These are phyloP conservation scores for Musa troglodytarum DNA, from an alignment of 176 grass and related monocot genomes.

Conservation along the genomic window DNA sequence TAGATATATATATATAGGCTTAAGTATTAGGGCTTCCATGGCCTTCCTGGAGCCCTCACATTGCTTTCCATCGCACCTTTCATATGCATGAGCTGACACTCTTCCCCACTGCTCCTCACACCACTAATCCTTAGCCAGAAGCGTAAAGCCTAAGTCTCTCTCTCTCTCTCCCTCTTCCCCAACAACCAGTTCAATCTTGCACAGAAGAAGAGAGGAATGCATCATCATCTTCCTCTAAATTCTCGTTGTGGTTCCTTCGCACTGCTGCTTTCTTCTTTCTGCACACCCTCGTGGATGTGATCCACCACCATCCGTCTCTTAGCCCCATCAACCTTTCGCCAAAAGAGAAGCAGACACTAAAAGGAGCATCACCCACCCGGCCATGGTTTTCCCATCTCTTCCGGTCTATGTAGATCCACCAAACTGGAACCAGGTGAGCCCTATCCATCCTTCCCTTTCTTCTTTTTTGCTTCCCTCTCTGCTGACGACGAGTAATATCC, in stretches of 20 bases:
- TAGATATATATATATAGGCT: too few species aligned
- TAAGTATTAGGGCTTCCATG: neutral
- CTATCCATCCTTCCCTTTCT: neutral
- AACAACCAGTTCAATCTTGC: too few species aligned
- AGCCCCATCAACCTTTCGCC: neutral
- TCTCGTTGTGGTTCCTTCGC: too few species aligned
- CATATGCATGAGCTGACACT: neutral
- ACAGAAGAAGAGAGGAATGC: too few species aligned
- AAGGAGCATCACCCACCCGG: neutral
- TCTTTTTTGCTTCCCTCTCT: neutral
- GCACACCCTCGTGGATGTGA: neutral
- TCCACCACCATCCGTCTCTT: neutral
- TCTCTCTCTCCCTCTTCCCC: neutral
- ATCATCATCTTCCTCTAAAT: too few species aligned
- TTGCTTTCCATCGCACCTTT: neutral
- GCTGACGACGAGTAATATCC: neutral
- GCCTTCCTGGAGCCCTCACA: neutral
- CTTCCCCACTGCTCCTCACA: neutral
- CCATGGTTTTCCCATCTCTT: conserved; percentile 6
- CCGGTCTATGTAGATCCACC: conserved; percentile 12
- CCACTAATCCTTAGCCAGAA: neutral
- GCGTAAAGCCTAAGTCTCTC: neutral
- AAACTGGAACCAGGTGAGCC: conserved; percentile 10
- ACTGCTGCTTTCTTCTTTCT: neutral
- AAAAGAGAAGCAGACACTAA: neutral